Evolutionary conservation across 345 rosid genomes (phyloP).

Genomic region (Raphanus sativus): DNA sequence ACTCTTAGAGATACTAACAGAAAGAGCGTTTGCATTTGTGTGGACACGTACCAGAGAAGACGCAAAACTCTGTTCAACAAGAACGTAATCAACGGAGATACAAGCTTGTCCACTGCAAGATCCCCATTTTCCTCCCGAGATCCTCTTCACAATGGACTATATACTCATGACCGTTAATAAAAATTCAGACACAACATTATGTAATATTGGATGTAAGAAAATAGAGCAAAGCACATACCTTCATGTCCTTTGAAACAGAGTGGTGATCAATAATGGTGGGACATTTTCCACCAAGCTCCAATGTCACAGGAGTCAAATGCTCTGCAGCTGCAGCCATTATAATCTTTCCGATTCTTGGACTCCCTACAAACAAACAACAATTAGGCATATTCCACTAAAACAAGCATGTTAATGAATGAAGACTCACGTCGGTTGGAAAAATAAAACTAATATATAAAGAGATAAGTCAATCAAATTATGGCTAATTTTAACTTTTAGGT

Average conservation of each 20-base stretch:
- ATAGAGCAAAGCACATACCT: conserved; percentile 45
- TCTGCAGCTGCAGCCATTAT: conserved; percentile 78
- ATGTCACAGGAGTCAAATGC: conserved; percentile 80
- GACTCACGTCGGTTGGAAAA: not conserved
- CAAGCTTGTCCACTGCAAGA: conserved; percentile 84
- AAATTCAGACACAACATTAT: not conserved
- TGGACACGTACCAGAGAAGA: conserved; percentile 52
- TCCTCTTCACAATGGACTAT: conserved; percentile 52
- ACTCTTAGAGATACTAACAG: conserved; percentile 7
- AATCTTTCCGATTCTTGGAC: conserved; percentile 62
- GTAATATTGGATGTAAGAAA: not conserved
- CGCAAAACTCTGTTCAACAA: conserved; percentile 58
- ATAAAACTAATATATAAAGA: not conserved
- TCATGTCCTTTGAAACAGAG: conserved; percentile 46
- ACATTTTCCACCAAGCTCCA: conserved; percentile 91
- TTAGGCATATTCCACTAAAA: not conserved
- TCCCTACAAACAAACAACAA: conserved; percentile 47
- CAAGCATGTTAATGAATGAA: not conserved
- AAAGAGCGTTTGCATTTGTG: not conserved
- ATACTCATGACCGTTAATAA: conserved; percentile 33
- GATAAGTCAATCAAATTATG: too few species aligned
- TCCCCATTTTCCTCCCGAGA: conserved; percentile 81
- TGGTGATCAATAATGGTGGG: conserved; percentile 63
- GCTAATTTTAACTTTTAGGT: too few species aligned
- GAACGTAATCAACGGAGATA: conserved; percentile 64